Percentiles rank a stretch among this genome's conserved stretches.
These are phyloP conservation scores for Colletotrichum theobromicola DNA, from an alignment of 2,329 filamentous ascomycete genomes.

Conservation along the genomic window DNA sequence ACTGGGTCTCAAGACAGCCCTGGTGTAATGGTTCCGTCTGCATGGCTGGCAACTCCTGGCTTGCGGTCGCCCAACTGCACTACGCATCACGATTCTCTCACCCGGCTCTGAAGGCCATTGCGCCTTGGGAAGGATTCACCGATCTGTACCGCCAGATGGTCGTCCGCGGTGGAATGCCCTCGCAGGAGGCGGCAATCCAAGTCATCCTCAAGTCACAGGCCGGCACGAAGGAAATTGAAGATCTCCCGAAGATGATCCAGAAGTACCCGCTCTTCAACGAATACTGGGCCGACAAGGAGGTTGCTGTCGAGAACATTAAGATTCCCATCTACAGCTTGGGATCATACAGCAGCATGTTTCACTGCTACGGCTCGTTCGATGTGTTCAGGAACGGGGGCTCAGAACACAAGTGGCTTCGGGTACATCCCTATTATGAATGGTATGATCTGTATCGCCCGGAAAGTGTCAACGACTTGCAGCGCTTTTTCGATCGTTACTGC, in stretches of 20 bases:
- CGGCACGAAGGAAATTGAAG: too few relatives aligned
- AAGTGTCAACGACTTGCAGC: conserved; percentile 35
- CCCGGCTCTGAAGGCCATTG: conserved; percentile 22
- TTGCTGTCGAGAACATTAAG: conserved; percentile 22
- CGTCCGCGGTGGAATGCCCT: neutral
- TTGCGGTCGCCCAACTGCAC: conserved; percentile 26
- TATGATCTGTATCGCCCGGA: neutral
- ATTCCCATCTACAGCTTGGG: conserved; percentile 19
- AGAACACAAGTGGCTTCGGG: too few relatives aligned
- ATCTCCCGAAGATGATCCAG: conserved; percentile 8
- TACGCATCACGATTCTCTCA: conserved; percentile 12
- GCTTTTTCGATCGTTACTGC: conserved; percentile 51
- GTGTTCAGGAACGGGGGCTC: neutral
- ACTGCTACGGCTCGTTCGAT: too few relatives aligned
- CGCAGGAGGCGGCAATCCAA: too few relatives aligned
- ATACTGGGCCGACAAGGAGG: conserved; percentile 25
- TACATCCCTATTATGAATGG: too few relatives aligned
- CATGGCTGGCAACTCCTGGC: conserved; percentile 28
- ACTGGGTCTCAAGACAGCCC: conserved; percentile 23
- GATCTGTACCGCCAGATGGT: conserved; percentile 26
- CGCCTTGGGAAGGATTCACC: conserved; percentile 45
- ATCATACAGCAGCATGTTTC: too few relatives aligned
- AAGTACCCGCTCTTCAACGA: conserved; percentile 23
- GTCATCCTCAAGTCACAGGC: too few relatives aligned
- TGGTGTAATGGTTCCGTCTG: conserved; percentile 29